Conservation (phyloP, 1,139 yeast genomes). For the Debaryomycetaceae sp. region DNA sequence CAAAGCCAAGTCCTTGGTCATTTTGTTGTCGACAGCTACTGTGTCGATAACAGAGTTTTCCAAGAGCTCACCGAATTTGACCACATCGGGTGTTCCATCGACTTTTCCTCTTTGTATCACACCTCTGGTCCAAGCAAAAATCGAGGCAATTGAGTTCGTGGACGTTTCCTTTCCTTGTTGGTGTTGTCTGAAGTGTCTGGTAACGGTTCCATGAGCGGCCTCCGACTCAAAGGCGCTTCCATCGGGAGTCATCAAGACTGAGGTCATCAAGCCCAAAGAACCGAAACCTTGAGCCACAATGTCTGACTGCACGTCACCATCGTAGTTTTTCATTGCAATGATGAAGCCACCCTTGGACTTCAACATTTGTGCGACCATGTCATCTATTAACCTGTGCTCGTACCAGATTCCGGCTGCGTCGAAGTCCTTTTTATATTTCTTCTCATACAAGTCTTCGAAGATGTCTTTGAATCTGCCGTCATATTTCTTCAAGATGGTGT, state of each 20-base stretch:
- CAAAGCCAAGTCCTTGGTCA: slow-evolving; percentile 95
- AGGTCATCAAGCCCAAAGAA: slow-evolving; percentile 93
- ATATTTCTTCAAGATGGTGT: slow-evolving; percentile 88
- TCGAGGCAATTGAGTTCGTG: slow-evolving; percentile 98
- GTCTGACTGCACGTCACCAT: slow-evolving; percentile 96
- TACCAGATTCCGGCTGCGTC: slow-evolving; percentile 84
- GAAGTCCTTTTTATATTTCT: slow-evolving; percentile 64
- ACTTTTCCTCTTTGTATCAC: slow-evolving; percentile 85
- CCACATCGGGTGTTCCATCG: slow-evolving; percentile 81
- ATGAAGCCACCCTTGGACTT: slow-evolving; percentile 93
- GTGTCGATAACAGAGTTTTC: slow-evolving; percentile 86
- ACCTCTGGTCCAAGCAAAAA: slow-evolving; percentile 96
- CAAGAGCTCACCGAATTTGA: slow-evolving; percentile 69
- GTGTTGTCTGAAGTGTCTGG: slow-evolving; percentile 92
- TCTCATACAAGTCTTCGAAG: slow-evolving; percentile 76
- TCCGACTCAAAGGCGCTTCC: slow-evolving; percentile 95
- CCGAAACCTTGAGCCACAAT: slow-evolving; percentile 98
- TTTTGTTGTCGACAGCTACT: slow-evolving; percentile 76
- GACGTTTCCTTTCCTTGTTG: slow-evolving; percentile 96
- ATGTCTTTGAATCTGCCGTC: slow-evolving; percentile 95
- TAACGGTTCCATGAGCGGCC: slow-evolving; percentile 97
- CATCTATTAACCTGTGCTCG: slow-evolving; percentile 94
- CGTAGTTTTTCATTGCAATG: slow-evolving; percentile 94
- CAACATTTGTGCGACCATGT: slow-evolving; percentile 98
- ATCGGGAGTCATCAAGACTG: slow-evolving; percentile 89